These are phyloP conservation scores for Nemania sp. DNA, from an alignment of 2,329 filamentous ascomycete species.

Conservation along the genomic window DNA sequence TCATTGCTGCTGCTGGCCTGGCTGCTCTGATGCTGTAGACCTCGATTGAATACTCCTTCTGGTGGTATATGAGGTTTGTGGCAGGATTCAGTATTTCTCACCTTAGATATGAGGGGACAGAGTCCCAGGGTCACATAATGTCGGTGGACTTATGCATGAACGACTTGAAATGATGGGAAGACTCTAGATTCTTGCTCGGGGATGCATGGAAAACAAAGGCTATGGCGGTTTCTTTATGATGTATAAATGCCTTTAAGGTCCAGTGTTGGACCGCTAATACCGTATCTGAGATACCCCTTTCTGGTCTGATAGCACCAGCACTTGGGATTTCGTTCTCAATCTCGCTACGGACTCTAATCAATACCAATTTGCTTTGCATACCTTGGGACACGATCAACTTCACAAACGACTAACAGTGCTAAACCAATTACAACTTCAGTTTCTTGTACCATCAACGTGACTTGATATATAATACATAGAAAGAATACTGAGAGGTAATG, in stretches of 20 bases:
- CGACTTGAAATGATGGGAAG: conserved; percentile 25
- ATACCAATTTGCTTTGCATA: conserved; percentile 30
- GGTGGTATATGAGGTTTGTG: conserved; percentile 24
- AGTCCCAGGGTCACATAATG: conserved; percentile 34
- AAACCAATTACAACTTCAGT: background rate
- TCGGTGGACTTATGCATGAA: conserved; percentile 31
- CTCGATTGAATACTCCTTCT: background rate
- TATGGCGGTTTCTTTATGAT: conserved; percentile 37
- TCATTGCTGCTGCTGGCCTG: conserved; percentile 39
- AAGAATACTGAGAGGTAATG: background rate
- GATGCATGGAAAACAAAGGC: conserved; percentile 34
- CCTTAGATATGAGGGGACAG: conserved; percentile 30
- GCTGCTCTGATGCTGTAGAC: conserved; percentile 38
- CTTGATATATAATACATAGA: no score
- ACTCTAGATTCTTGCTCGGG: conserved; percentile 29
- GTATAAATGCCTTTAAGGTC: conserved; percentile 40
- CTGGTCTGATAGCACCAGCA: conserved; percentile 35
- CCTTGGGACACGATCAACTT: background rate
- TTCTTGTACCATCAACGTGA: background rate
- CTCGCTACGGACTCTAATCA: conserved; percentile 37
- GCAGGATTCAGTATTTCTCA: conserved; percentile 30
- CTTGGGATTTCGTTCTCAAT: conserved; percentile 37
- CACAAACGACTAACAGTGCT: background rate
- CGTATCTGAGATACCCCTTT: conserved; percentile 39
- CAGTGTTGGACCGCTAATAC: conserved; percentile 35